A percentile compares a stretch with the other conserved stretches of the same genome.
Evolutionary conservation across 805 yeast genomes (phyloP).

Genomic region (Lipomyces starkeyi): DNA sequence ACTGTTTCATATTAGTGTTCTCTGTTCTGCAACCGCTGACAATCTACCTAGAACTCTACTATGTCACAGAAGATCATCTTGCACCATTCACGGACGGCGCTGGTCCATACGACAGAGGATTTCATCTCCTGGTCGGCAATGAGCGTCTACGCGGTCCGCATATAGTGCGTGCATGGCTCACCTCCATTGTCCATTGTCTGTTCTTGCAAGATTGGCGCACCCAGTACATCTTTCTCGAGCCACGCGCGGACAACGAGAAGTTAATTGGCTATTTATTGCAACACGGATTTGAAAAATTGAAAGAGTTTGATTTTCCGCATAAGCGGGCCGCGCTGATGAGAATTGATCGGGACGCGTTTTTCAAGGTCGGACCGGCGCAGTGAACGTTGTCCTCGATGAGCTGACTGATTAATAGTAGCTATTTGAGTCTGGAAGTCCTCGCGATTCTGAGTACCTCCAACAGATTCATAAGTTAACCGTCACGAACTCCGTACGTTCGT

Average conservation of each 20-base stretch:
- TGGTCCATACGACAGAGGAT: conserved; percentile 40
- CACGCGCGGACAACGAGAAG: conserved; percentile 41
- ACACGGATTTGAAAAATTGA: conserved; percentile 33
- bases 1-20: background rate
- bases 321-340: conserved; percentile 42
- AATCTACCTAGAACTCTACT: conserved; percentile 37
- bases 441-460: too few species aligned
- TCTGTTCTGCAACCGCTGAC: background rate
- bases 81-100: conserved; percentile 34
- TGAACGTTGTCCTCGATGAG: background rate
- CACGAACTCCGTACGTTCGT: too few species aligned
- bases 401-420: background rate
- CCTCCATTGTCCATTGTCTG: conserved; percentile 39
- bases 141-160: conserved; percentile 42
- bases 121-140: conserved; percentile 42
- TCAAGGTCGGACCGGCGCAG: conserved; percentile 23
- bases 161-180: conserved; percentile 39
- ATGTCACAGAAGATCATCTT: conserved; percentile 40
- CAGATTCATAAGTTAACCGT: too few species aligned
- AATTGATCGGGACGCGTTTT: conserved; percentile 36
- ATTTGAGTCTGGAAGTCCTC: background rate
- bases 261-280: conserved; percentile 35
- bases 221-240: conserved; percentile 38
- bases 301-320: conserved; percentile 42
- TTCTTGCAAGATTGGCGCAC: conserved; percentile 39